Percentiles rank a stretch among this genome's conserved stretches.
These are phyloP conservation scores for Pythium periplocum DNA, from an alignment of 352 stramenopile species.

Conservation along the genomic window DNA sequence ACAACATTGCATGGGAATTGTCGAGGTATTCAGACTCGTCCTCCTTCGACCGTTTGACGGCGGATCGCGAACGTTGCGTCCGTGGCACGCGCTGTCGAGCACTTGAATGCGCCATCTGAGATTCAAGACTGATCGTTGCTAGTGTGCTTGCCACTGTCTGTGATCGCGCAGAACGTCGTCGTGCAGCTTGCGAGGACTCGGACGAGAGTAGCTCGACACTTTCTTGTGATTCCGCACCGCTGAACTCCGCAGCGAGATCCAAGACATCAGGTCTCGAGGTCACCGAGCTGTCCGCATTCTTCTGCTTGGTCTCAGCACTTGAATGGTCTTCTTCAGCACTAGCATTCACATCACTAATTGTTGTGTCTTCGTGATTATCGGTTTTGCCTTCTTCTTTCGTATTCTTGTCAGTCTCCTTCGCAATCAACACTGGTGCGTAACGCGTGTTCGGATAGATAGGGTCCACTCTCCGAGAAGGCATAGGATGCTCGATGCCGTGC, in stretches of 20 bases:
- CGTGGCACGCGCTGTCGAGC: conserved; percentile 5
- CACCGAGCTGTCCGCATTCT: background rate
- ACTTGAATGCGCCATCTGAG: conserved; percentile 19
- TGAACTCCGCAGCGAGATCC: background rate
- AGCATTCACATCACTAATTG: conserved; percentile 1
- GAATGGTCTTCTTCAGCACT: background rate
- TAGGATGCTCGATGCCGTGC: conserved; percentile 82
- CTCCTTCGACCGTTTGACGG: conserved; percentile 3
- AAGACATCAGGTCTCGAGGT: background rate
- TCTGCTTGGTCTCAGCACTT: background rate
- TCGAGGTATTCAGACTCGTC: conserved; percentile 70
- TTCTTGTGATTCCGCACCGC: background rate
- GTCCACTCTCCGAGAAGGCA: conserved; percentile 48
- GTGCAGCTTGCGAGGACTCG: conserved; percentile 4
- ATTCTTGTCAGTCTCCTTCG: background rate
- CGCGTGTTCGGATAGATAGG: conserved; percentile 51
- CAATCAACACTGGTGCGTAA: conserved; percentile 27
- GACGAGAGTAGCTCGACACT: conserved; percentile 1
- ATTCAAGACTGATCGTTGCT: conserved; percentile 45
- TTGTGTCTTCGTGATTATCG: background rate
- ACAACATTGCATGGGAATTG: conserved; percentile 39
- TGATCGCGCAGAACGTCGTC: conserved; percentile 49
- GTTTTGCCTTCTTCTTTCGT: conserved; percentile 3
- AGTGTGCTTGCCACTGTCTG: conserved; percentile 51
- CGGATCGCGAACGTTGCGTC: background rate